Base-by-base conservation (phyloP, 2,329 filamentous ascomycete species). In the Fusarium subtropicale region DNA sequence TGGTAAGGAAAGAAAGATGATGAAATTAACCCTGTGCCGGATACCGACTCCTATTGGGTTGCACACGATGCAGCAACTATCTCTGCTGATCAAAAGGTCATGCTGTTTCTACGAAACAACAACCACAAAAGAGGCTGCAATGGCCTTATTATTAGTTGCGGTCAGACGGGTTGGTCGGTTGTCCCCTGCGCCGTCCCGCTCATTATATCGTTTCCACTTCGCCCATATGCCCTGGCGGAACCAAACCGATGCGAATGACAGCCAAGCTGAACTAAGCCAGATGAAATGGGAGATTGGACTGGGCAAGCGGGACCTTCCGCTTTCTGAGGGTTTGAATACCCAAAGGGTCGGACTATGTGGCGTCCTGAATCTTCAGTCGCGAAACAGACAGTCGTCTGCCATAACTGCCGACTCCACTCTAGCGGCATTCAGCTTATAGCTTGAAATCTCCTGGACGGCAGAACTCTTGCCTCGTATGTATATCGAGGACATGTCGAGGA, bases 91-190 rank as follows among this genome's bases (percentile, higher is more conserved):
- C 30, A 44, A 44, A 56, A 31, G 30, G 44, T 34, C 42, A 33
- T 45, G 36, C 44, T 54, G 34, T 30, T 53, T 69, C 56, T 30
- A 46, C 60, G 58, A 46, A 59, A 38, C 47, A 56, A 50, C 26
- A 54, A 33, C 45, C 57, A 39, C 38, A 24, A 46, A 24, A 46
- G 33, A 42, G 52, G 48, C 47, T 45, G 22, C 28, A 33, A 30
- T 34, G 28, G 28, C 33, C 58, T 22, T 48, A 70, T 70, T 69
- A 60, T 70, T 69, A 56, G 55, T 68, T 52, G 53, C 65, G 34
- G 55, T 64, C 54, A 63, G 45, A 52, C 34, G 46, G 56, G 41
- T 33, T 45, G 46, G 62, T n/a, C 55, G 50, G 53, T 47, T 50
- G 46, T 48, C 52, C 48, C 41, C 46, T 41, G 44, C 38, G 34